Conservation (phyloP, 768 basidiomycete genomes). For the Leucogyrophana mollusca region DNA sequence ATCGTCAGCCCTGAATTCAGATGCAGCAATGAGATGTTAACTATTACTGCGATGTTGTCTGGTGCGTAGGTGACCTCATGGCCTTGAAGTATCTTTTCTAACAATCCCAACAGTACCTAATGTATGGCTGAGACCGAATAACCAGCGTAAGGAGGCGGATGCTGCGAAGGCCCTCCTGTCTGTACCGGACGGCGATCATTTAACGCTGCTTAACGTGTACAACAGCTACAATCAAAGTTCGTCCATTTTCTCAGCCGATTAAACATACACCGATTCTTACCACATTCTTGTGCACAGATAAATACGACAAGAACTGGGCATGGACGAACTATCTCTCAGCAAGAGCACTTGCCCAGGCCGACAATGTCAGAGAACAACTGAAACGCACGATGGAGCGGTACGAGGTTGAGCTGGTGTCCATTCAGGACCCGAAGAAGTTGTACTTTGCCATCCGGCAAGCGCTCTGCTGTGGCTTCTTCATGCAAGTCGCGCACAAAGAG, state of each 20-base stretch:
- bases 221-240: constrained; percentile 86
- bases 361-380: constrained; percentile 89
- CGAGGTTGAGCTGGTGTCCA: constrained; percentile 74
- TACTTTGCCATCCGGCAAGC: constrained; percentile 77
- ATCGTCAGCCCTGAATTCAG: constrained; percentile 93
- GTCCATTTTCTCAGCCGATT: constrained; percentile 18
- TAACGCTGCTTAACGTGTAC: constrained; percentile 93
- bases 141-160: constrained; percentile 87
- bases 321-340: constrained; percentile 87
- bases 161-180: constrained; percentile 84
- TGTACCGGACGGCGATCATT: constrained; percentile 95
- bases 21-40: constrained; percentile 94
- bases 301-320: constrained; percentile 81
- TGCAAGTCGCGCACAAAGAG: constrained; percentile 96
- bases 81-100: not conserved
- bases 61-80: no score
- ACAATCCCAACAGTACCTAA: constrained; percentile 58
- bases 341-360: constrained; percentile 84
- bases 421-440: constrained; percentile 67
- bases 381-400: constrained; percentile 89
- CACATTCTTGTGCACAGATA: constrained; percentile 42
- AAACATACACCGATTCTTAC: not conserved
- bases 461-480: constrained; percentile 92
- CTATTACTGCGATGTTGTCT: constrained; percentile 95
- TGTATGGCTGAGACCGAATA: constrained; percentile 90